A percentile compares a stretch with the other conserved stretches of the same genome.
phyloP scores from a whole-genome alignment of 257 asterid genomes.

The Misopates orontium region DNA sequence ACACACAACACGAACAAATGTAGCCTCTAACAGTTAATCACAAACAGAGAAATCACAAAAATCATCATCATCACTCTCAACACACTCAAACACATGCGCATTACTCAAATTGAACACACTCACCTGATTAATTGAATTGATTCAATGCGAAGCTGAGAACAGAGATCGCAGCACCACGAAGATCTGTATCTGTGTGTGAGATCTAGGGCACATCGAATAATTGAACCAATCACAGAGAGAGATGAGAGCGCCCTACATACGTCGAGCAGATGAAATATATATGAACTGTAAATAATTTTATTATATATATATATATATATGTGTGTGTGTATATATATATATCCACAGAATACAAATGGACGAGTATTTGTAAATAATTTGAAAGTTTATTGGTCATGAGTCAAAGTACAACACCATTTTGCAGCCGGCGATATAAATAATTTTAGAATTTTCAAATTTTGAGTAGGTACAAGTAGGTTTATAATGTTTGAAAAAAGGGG shows the following conservation, averaged over 20 bases:
- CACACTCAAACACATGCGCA: not conserved
- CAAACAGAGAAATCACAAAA: no score
- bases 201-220: conserved; percentile 45
- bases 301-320: not conserved
- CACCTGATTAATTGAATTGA: conserved; percentile 35
- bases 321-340: not conserved
- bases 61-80: not conserved
- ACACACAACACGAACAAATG: not conserved
- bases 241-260: conserved; percentile 8
- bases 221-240: conserved; percentile 37
- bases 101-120: conserved; percentile 19
- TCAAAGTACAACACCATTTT: no score
- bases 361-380: no score
- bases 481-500: not conserved
- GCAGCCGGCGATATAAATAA: not conserved
- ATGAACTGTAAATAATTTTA: not conserved
- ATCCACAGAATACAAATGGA: no score
- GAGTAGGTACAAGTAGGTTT: not conserved
- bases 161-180: conserved; percentile 41
- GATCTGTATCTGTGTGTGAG: conserved; percentile 28
- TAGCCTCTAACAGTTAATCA: conserved; percentile 19
- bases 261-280: conserved; percentile 23
- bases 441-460: not conserved
- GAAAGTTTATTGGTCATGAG: no score
- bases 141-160: conserved; percentile 7